Conservation (phyloP, 805 yeast genomes). For the Candida adriatica region DNA sequence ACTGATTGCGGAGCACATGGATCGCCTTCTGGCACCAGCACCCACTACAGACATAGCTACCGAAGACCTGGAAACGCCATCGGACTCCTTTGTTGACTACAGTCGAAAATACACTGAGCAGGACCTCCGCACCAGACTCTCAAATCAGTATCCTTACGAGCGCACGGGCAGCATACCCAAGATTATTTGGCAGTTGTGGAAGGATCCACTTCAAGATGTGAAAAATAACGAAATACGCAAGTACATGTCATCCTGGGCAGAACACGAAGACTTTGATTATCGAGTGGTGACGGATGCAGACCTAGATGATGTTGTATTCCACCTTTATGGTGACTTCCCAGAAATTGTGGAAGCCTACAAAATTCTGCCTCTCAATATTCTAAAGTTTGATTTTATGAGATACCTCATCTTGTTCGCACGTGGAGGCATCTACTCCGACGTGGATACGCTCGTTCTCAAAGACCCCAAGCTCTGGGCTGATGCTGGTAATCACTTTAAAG, state of each 20-base stretch:
- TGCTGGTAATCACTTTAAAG: conserved; percentile 39
- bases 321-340: conserved; percentile 35
- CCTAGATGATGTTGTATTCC: conserved; percentile 30
- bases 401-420: conserved; percentile 44
- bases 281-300: conserved; percentile 32
- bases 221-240: conserved; percentile 25
- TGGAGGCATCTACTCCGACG: conserved; percentile 59
- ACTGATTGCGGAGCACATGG: no score
- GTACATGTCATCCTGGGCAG: conserved; percentile 16
- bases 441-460: conserved; percentile 41
- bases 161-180: conserved; percentile 28
- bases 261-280: conserved; percentile 12
- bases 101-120: conserved; percentile 7
- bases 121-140: conserved; percentile 15
- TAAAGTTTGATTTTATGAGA: conserved; percentile 48
- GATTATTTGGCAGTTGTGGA: conserved; percentile 47
- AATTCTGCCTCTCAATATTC: conserved; percentile 43
- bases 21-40: conserved; percentile 2
- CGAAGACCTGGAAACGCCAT: not conserved
- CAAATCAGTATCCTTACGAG: conserved; percentile 13
- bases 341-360: conserved; percentile 47
- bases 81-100: conserved; percentile 11
- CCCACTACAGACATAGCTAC: not conserved
- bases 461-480: conserved; percentile 51
- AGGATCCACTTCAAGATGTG: conserved; percentile 14